These are phyloP conservation scores for Coemansia asiatica DNA, from an alignment of 192 early-diverging fungal genomes.

Conservation along the genomic window DNA sequence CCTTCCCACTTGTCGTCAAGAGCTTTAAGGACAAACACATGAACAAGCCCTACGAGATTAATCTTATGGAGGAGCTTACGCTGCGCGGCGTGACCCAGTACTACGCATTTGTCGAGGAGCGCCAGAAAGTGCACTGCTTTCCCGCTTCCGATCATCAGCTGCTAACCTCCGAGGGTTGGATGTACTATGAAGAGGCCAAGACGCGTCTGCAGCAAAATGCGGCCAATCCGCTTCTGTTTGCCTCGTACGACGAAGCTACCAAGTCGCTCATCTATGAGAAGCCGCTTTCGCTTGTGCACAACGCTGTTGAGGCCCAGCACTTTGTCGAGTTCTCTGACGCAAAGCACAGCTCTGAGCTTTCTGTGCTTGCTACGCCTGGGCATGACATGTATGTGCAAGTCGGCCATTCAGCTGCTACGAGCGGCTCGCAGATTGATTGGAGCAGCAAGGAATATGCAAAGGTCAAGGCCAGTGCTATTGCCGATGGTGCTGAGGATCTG, in stretches of 20 bases:
- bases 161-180: constrained; percentile 39
- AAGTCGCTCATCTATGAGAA: constrained; percentile 25
- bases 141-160: constrained; percentile 58
- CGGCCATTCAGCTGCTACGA: constrained; percentile 7
- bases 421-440: constrained; percentile 7
- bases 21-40: constrained; percentile 96
- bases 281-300: constrained; percentile 24
- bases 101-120: constrained; percentile 98
- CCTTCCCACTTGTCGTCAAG: constrained; percentile 98
- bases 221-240: constrained; percentile 22
- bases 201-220: constrained; percentile 16
- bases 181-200: constrained; percentile 31
- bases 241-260: constrained; percentile 24
- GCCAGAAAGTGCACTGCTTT: constrained; percentile 93
- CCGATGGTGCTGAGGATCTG: constrained; percentile 4
- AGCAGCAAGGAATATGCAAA: constrained; percentile 14
- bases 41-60: constrained; percentile 97
- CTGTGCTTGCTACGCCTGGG: constrained; percentile 31
- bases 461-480: constrained; percentile 21
- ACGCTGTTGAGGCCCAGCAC: constrained; percentile 20
- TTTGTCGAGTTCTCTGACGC: constrained; percentile 31
- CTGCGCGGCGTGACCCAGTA: constrained; percentile 98
- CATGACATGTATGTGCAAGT: constrained; percentile 37
- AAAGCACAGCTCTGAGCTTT: constrained; percentile 5
- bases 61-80: constrained; percentile 99